Conservation (phyloP, 1,284 basidiomycete species). For the Cutaneotrichosporon mucoides region DNA sequence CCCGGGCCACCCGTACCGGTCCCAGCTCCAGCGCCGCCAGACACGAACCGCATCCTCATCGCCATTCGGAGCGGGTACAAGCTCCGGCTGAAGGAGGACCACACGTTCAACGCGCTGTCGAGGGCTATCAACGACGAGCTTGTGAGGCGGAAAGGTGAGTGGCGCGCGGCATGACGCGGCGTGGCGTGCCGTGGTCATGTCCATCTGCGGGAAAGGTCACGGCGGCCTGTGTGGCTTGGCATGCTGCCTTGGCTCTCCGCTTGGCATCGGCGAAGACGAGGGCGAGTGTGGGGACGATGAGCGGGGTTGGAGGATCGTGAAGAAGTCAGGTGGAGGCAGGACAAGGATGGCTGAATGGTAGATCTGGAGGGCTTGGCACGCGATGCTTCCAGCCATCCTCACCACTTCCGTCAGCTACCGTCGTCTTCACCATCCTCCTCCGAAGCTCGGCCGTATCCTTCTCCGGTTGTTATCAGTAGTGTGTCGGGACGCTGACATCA, state of each 20-base stretch:
- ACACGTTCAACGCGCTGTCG: neutral
- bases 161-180: no score
- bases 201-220: no score
- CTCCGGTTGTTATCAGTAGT: no score
- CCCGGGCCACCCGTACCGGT: neutral
- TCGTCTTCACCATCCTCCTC: no score
- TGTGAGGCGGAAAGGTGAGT: neutral
- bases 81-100: neutral
- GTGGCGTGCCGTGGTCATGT: no score
- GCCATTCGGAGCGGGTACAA: neutral
- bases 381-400: no score
- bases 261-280: neutral
- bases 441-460: no score
- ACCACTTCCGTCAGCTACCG: no score
- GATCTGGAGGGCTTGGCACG: no score
- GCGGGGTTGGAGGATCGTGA: neutral
- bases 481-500: neutral
- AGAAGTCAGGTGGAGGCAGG: neutral
- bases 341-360: no score
- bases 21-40: neutral
- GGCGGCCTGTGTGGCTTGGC: no score
- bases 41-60: neutral
- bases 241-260: no score
- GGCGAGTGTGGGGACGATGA: neutral
- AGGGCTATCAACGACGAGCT: neutral